These are phyloP conservation scores for Casuarina cunninghamiana DNA, from an alignment of 306 rosid genomes.

Conservation along the genomic window DNA sequence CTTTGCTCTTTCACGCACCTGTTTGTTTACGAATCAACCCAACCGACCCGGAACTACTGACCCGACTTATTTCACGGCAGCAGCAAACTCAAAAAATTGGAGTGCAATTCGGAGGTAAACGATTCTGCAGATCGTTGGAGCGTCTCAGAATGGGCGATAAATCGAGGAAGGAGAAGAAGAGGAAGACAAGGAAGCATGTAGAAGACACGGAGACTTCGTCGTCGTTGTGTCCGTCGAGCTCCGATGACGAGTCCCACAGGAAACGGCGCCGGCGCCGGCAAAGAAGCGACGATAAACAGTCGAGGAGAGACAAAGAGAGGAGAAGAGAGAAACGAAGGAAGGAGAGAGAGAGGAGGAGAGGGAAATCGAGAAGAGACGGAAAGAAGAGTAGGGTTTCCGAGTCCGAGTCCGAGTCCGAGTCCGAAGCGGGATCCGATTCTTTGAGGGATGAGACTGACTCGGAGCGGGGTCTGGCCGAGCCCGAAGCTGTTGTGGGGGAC, in stretches of 20 bases:
- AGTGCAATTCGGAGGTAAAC: background rate
- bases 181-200: conserved; percentile 45
- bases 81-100: too few species aligned
- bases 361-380: conserved; percentile 37
- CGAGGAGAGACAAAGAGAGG: conserved; percentile 49
- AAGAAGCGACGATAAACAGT: conserved; percentile 41
- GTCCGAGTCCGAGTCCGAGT: conserved; percentile 50
- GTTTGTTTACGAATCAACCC: too few species aligned
- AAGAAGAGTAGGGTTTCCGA: conserved; percentile 41
- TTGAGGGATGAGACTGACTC: conserved; percentile 31
- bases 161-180: background rate
- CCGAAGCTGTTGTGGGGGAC: conserved; percentile 43
- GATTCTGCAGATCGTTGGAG: background rate
- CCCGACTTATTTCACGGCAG: background rate
- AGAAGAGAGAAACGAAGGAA: conserved; percentile 28
- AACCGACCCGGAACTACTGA: background rate
- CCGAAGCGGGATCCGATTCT: conserved; percentile 25
- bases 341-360: conserved; percentile 39
- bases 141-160: conserved; percentile 44
- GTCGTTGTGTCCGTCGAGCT: conserved; percentile 36
- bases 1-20: too few species aligned
- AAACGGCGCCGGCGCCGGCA: conserved; percentile 51
- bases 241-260: conserved; percentile 50
- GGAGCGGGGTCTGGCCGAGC: conserved; percentile 41
- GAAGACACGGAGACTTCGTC: conserved; percentile 43